phyloP scores from a whole-genome alignment of 345 rosid species.

The Acer saccharum region DNA sequence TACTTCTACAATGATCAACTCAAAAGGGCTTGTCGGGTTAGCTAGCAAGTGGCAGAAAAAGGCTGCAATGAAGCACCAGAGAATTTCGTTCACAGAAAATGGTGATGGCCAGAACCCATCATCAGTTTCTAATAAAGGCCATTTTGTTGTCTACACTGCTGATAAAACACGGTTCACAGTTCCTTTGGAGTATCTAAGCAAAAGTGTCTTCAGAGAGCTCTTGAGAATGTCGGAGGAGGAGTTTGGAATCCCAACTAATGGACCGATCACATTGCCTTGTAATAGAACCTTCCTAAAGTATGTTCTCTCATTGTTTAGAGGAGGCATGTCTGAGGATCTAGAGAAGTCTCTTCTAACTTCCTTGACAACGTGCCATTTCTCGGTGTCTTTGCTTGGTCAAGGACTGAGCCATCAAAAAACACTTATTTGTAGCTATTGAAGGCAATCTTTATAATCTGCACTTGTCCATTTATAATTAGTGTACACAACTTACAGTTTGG shows the following conservation, averaged over 20 bases:
- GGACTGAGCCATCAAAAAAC: constrained; percentile 5
- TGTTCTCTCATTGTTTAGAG: constrained; percentile 20
- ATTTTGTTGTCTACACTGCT: constrained; percentile 26
- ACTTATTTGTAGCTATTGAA: constrained; percentile 13
- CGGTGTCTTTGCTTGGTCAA: neutral
- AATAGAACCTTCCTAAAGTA: constrained; percentile 31
- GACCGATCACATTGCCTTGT: constrained; percentile 30
- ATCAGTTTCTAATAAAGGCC: constrained; percentile 21
- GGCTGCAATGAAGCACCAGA: constrained; percentile 11
- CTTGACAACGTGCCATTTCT: constrained; percentile 9
- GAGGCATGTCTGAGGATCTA: constrained; percentile 28
- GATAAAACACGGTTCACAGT: constrained; percentile 20
- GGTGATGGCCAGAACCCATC: neutral
- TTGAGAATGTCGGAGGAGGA: constrained; percentile 25
- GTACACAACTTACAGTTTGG: neutral
- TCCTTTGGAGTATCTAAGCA: constrained; percentile 28
- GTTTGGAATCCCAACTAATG: constrained; percentile 13
- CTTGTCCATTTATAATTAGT: neutral
- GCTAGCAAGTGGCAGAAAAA: constrained; percentile 30
- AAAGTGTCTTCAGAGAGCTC: neutral
- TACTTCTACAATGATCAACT: constrained; percentile 19
- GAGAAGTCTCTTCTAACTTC: constrained; percentile 33
- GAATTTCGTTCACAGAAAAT: constrained; percentile 5
- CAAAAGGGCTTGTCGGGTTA: constrained; percentile 21
- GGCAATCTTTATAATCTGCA: neutral